Percentiles rank a stretch among this genome's conserved stretches.
Evolutionary conservation across 164 flowering plant species (phyloP).

Genomic region (Kalanchoe fedtschenkoi): DNA sequence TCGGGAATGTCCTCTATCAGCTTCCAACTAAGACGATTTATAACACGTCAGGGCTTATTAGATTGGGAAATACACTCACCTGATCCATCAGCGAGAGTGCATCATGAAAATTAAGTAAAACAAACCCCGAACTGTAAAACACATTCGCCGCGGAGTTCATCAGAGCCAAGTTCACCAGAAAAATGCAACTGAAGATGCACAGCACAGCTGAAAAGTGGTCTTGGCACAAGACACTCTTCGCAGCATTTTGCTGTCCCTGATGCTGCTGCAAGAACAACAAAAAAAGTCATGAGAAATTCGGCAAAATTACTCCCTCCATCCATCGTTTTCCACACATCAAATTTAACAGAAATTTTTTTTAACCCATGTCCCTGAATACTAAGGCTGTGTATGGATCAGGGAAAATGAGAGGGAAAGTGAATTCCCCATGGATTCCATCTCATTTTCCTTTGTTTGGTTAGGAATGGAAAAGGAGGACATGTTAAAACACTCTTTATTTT

Average conservation of each 20-base stretch:
- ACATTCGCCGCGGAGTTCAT: constrained; percentile 76
- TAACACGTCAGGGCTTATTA: neutral
- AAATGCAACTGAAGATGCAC: constrained; percentile 70
- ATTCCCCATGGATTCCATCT: too few relatives aligned
- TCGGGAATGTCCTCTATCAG: neutral
- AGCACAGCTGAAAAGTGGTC: constrained; percentile 67
- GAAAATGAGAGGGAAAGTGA: too few relatives aligned
- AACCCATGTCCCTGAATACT: too few relatives aligned
- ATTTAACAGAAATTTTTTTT: too few relatives aligned
- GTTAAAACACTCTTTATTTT: too few relatives aligned
- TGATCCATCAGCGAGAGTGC: constrained; percentile 68
- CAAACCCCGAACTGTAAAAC: constrained; percentile 61
- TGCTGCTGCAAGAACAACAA: constrained; percentile 31
- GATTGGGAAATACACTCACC: constrained; percentile 28
- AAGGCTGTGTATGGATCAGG: too few relatives aligned
- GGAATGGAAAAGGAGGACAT: too few relatives aligned
- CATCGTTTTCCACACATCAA: too few relatives aligned
- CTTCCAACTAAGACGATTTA: neutral
- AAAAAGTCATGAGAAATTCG: too few relatives aligned
- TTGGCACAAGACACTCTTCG: constrained; percentile 45
- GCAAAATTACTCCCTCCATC: too few relatives aligned
- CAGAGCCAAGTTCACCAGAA: constrained; percentile 60
- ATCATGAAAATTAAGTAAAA: constrained; percentile 70
- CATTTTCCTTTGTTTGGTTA: too few relatives aligned
- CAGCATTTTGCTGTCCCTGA: constrained; percentile 22